Conservation (phyloP, 2,329 filamentous ascomycete species). For the Fusarium cyanostomum region DNA sequence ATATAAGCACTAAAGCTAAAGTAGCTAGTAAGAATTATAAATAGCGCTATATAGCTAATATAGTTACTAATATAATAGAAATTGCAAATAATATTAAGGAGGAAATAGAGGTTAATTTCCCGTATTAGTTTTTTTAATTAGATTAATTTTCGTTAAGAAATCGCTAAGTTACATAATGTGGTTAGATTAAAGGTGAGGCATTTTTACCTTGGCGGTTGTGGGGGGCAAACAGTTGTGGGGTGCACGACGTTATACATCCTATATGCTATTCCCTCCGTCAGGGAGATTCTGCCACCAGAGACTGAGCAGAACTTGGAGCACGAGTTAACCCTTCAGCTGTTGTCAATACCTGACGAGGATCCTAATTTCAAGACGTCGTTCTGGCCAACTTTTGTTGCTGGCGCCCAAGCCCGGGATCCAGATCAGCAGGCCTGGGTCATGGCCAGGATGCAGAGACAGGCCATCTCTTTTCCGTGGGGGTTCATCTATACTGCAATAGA, state of each 20-base stretch:
- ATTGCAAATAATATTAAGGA: too few species aligned
- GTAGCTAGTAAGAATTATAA: too few species aligned
- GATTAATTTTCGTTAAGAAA: too few species aligned
- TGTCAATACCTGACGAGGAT: not conserved
- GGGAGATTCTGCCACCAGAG: not conserved
- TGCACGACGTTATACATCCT: slow-evolving; percentile 16
- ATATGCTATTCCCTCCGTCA: not conserved
- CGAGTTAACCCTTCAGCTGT: not conserved
- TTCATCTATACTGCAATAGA: slow-evolving; percentile 19
- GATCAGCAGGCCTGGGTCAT: slow-evolving; percentile 4
- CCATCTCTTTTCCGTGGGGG: slow-evolving; percentile 1
- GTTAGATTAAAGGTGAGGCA: too few species aligned
- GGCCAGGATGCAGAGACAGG: slow-evolving; percentile 5
- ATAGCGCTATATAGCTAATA: too few species aligned
- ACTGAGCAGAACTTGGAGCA: not conserved
- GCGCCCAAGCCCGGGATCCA: slow-evolving; percentile 3
- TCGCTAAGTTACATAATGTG: too few species aligned
- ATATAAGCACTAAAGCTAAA: too few species aligned
- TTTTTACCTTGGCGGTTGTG: too few species aligned
- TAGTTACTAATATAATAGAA: too few species aligned
- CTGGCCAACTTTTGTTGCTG: slow-evolving; percentile 15
- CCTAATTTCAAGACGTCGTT: slow-evolving; percentile 22
- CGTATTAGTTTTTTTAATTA: too few species aligned
- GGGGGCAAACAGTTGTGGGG: too few species aligned
- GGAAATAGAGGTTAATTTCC: too few species aligned